Evolutionary conservation across 2,329 filamentous ascomycete genomes (phyloP), one percentile per base, ranked within the genome.

Genomic region (Colletotrichum destructivum): DNA sequence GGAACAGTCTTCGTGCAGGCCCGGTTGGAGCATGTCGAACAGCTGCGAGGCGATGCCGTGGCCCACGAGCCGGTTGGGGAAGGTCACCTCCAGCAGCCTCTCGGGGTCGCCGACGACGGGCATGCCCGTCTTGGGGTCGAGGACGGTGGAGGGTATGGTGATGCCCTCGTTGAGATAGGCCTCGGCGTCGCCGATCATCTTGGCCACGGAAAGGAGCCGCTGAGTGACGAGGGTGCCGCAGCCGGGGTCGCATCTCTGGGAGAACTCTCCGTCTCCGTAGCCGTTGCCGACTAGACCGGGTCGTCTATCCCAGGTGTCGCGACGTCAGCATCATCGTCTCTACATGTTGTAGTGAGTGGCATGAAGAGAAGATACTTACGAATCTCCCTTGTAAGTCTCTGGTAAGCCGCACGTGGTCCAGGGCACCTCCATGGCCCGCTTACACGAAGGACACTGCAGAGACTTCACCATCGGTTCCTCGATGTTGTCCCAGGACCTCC

Each of bases 131-230:
- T 81, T 78, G 0, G 86, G 78, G 11, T 89, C 84, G 9, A 94
- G 83, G 5, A 94, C 78, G 0, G 92, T 94, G 1, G 93, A 92
- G 0, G 91, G 90, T 84, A 95, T 89, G 0, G 92, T 90, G 1
- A 82, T 77, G 16, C 84, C 75, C 4, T 84, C 75, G 3, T 79
- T 71, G 4, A 89, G 75, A 0, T 94, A 82, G 0, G 77, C 76
- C 31, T 84, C 78, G 7, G 88, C 79, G 75, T 95, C 92, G 16
- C 78, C 80, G 59, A 84, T 82, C 75, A 94, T 93, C 74, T 91
- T 92, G 54, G 80, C 84, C 2, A 91, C 86, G n/a, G 87, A 85
- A 1, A 95, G 84, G 2, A 84, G 81, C 57, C 92, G 86, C 74
- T 91, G 89, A 8, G 84, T 86, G 73, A 93, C 83, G 1, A 73